A percentile compares a stretch with the other conserved stretches of the same genome.
Conservation (phyloP, 2,329 filamentous ascomycete species). For the Phaeosphaeriaceae sp. region DNA sequence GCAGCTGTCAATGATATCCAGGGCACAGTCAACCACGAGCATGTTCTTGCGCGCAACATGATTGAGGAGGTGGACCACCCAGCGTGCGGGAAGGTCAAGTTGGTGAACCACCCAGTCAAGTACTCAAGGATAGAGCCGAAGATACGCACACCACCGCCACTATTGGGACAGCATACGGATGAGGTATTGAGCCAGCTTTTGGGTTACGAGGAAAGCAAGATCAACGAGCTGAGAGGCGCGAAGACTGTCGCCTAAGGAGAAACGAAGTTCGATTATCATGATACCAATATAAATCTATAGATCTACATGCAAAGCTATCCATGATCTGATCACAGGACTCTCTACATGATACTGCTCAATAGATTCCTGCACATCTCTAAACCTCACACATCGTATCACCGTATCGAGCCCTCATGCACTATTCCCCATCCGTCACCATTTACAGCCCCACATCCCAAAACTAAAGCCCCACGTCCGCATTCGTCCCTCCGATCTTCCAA, state of each 20-base stretch:
- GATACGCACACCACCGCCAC: slow-evolving; percentile 80
- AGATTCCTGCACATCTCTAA: background rate
- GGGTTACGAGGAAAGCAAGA: slow-evolving; percentile 32
- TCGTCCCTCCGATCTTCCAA: background rate
- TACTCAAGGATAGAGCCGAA: slow-evolving; percentile 82
- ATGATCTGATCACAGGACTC: background rate
- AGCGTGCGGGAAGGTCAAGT: slow-evolving; percentile 80
- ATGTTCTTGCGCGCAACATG: slow-evolving; percentile 83
- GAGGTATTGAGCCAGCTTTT: slow-evolving; percentile 42
- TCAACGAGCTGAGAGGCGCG: slow-evolving; percentile 19
- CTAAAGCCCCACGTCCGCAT: background rate
- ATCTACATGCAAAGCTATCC: background rate
- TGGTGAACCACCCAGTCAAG: slow-evolving; percentile 94
- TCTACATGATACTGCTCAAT: background rate
- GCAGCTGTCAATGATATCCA: slow-evolving; percentile 93
- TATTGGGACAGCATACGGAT: slow-evolving; percentile 64
- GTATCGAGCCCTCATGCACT: background rate
- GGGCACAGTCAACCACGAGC: slow-evolving; percentile 80
- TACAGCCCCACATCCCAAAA: slow-evolving; percentile 2
- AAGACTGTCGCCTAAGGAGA: slow-evolving; percentile 18
- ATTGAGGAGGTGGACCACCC: slow-evolving; percentile 85
- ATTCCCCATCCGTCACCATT: background rate
- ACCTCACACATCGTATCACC: background rate
- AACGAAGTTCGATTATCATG: background rate
- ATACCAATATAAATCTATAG: background rate